These are phyloP conservation scores for Phlyctochytrium arcticum DNA, from an alignment of 192 early-diverging fungal species.

Conservation along the genomic window DNA sequence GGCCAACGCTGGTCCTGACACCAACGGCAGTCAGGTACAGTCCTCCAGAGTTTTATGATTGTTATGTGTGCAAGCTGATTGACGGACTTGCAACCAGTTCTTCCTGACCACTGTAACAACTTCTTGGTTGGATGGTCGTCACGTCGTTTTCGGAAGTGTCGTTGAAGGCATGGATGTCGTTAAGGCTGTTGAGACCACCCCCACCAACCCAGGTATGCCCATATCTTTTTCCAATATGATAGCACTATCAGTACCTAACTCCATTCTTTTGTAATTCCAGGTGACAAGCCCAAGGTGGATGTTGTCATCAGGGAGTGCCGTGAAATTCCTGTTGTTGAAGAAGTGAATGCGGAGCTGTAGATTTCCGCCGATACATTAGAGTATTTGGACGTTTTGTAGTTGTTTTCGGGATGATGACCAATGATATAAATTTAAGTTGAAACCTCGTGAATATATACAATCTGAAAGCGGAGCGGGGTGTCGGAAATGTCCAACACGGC, in stretches of 20 bases:
- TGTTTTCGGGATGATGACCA: too few relatives aligned
- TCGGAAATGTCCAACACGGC: too few relatives aligned
- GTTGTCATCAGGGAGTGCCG: constrained; percentile 47
- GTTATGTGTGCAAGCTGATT: not conserved
- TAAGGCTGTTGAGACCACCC: constrained; percentile 25
- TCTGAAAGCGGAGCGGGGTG: too few relatives aligned
- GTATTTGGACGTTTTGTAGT: too few relatives aligned
- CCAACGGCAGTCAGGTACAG: not conserved
- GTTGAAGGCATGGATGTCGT: constrained; percentile 54
- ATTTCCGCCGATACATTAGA: not conserved
- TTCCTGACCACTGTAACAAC: constrained; percentile 53
- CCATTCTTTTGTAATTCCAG: not conserved
- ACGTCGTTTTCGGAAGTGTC: constrained; percentile 58
- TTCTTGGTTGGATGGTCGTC: constrained; percentile 53
- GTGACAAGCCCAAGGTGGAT: constrained; percentile 49
- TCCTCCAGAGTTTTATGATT: not conserved
- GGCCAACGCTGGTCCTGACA: constrained; percentile 68
- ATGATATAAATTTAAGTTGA: too few relatives aligned
- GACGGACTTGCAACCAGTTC: constrained; percentile 50
- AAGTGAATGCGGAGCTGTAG: constrained; percentile 20
- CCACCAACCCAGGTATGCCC: constrained; percentile 31
- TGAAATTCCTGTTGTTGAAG: constrained; percentile 42
- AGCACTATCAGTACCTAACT: not conserved
- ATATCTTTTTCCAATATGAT: not conserved
- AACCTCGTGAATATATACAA: too few relatives aligned